Evolutionary conservation across 768 basidiomycete genomes (phyloP).

Genomic region (Lactarius sp.): DNA sequence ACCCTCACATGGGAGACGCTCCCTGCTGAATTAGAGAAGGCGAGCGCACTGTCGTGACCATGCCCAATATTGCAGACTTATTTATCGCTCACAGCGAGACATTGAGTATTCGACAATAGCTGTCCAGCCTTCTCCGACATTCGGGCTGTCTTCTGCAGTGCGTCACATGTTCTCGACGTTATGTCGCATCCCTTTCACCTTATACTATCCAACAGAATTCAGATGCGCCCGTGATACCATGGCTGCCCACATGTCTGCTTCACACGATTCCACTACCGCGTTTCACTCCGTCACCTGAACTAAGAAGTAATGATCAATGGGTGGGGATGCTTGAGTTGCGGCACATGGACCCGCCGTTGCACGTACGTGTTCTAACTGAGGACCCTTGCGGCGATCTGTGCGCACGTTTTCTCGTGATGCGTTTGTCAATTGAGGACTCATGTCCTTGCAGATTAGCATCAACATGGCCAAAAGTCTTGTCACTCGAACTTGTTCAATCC

Average conservation of each 20-base stretch:
- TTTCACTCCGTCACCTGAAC: not conserved
- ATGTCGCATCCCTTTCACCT: not conserved
- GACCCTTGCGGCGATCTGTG: not conserved
- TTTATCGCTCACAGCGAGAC: not conserved
- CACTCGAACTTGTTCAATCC: not conserved
- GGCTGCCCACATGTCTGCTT: not conserved
- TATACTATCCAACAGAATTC: not conserved
- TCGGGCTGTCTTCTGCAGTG: not conserved
- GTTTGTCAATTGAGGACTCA: not conserved
- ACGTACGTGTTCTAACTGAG: not conserved
- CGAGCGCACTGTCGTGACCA: not conserved
- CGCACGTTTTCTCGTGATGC: not conserved
- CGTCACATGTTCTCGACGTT: not conserved
- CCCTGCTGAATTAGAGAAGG: not conserved
- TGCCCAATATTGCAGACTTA: not conserved
- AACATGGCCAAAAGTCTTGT: not conserved
- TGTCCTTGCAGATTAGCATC: not conserved
- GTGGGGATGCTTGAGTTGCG: not conserved
- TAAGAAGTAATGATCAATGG: not conserved
- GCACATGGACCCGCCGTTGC: not conserved
- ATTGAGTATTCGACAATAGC: not conserved
- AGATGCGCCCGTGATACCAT: not conserved
- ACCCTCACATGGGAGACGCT: not conserved
- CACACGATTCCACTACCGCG: not conserved
- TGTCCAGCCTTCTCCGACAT: not conserved